These are phyloP conservation scores for Ochromonas danica DNA, from an alignment of 108 stramenopile genomes.

Conservation along the genomic window DNA sequence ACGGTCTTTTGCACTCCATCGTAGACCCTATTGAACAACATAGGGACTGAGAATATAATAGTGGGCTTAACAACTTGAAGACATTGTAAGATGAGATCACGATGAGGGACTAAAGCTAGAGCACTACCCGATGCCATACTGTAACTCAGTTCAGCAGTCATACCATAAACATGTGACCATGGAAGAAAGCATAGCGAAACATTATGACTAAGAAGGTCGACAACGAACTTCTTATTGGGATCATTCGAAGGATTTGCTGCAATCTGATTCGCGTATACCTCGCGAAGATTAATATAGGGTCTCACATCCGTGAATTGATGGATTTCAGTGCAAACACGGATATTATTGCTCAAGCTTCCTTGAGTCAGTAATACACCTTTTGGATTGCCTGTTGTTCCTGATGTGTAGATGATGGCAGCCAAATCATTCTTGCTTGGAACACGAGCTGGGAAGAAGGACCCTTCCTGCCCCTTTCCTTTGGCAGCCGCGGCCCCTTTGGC, in stretches of 20 bases:
- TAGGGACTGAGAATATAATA: constrained; percentile 80
- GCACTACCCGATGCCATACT: constrained; percentile 79
- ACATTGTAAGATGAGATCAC: constrained; percentile 51
- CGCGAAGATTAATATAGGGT: background rate
- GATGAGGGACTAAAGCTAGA: constrained; percentile 75
- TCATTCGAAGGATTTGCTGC: no score
- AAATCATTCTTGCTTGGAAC: constrained; percentile 85
- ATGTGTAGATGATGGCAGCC: constrained; percentile 88
- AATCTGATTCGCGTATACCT: no score
- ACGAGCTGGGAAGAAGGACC: no score
- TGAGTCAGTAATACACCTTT: constrained; percentile 89
- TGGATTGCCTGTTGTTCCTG: constrained; percentile 91
- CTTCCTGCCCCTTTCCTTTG: no score
- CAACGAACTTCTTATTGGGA: no score
- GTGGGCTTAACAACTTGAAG: constrained; percentile 70
- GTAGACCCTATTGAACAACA: constrained; percentile 86
- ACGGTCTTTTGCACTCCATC: constrained; percentile 84
- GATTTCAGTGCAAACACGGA: no score
- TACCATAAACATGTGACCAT: constrained; percentile 93
- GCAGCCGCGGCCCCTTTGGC: background rate
- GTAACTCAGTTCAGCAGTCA: constrained; percentile 79
- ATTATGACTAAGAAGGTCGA: background rate
- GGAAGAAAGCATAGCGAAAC: constrained; percentile 82
- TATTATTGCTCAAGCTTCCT: constrained; percentile 66
- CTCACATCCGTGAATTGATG: constrained; percentile 73